A percentile compares a stretch with the other conserved stretches of the same genome.
These are phyloP conservation scores for Ceratocystis colombiana DNA, from an alignment of 2,329 filamentous ascomycete genomes.

Conservation along the genomic window DNA sequence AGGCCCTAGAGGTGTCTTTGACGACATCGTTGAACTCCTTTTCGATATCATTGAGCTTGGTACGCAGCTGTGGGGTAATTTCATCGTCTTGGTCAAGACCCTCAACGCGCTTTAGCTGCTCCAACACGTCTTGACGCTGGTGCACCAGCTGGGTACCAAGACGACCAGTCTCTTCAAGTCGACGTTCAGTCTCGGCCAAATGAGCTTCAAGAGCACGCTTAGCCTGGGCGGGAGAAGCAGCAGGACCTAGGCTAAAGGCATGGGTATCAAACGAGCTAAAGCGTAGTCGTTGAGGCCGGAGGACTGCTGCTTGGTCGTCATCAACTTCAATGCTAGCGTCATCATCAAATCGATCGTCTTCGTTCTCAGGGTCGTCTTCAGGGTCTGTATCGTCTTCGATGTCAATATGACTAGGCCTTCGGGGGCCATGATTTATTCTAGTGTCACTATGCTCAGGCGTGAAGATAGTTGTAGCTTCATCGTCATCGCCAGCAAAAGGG, in stretches of 20 bases:
- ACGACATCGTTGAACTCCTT: constrained; percentile 92
- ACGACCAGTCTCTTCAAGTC: constrained; percentile 82
- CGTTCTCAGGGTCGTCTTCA: neutral
- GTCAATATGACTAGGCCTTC: neutral
- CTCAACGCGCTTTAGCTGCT: constrained; percentile 76
- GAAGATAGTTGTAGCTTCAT: constrained; percentile 5
- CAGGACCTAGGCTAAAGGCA: constrained; percentile 65
- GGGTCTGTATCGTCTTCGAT: neutral
- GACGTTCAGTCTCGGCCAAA: constrained; percentile 80
- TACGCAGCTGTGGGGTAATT: constrained; percentile 69
- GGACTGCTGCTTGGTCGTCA: neutral
- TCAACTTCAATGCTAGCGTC: constrained; percentile 22
- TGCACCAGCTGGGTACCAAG: constrained; percentile 78
- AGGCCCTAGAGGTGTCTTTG: constrained; percentile 76
- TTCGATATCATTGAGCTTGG: constrained; percentile 77
- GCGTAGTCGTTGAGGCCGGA: constrained; percentile 45
- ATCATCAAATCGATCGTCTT: constrained; percentile 18
- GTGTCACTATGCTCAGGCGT: neutral
- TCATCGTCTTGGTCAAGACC: constrained; percentile 65
- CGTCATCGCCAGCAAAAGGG: constrained; percentile 15
- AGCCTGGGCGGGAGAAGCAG: constrained; percentile 70
- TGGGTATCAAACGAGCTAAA: constrained; percentile 77
- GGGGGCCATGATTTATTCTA: no score
- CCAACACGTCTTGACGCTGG: constrained; percentile 72
- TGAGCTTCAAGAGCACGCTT: constrained; percentile 85